phyloP scores from a whole-genome alignment of 208 protist species.

The Leishmania lainsoni region DNA sequence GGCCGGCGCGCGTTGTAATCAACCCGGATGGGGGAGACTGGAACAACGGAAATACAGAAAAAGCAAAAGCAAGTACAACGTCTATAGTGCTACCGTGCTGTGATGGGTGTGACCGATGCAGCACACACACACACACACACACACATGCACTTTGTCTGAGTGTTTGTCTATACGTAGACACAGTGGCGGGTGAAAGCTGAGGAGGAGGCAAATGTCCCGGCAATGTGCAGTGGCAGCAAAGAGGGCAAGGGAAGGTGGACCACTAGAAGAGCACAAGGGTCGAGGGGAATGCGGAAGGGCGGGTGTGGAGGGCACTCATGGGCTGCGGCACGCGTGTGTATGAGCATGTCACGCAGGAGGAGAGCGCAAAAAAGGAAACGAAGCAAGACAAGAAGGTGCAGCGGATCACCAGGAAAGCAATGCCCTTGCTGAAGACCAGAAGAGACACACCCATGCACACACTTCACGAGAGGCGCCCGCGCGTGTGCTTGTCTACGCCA shows the following conservation, averaged over 20 bases:
- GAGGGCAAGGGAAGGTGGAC: not conserved
- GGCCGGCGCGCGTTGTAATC: no score
- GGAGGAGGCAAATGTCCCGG: not conserved
- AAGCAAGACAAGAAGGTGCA: not conserved
- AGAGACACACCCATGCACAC: not conserved
- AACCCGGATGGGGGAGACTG: no score
- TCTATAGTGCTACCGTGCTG: not conserved
- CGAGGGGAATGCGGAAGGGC: no score
- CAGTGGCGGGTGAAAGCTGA: not conserved
- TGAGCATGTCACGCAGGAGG: not conserved
- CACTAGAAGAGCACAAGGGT: no score
- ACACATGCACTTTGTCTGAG: not conserved
- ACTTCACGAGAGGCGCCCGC: not conserved
- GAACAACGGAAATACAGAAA: slow-evolving; percentile 20
- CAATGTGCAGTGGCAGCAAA: not conserved
- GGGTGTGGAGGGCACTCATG: not conserved
- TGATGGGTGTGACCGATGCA: not conserved
- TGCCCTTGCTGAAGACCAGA: no score
- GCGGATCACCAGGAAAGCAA: no score
- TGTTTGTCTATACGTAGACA: not conserved
- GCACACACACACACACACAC: not conserved
- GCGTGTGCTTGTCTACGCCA: not conserved
- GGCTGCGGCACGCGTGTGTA: not conserved
- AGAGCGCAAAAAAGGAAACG: not conserved
- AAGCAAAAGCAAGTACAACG: not conserved